Conservation (phyloP, 495 filamentous ascomycete genomes). For the Tetracladium setigerum region DNA sequence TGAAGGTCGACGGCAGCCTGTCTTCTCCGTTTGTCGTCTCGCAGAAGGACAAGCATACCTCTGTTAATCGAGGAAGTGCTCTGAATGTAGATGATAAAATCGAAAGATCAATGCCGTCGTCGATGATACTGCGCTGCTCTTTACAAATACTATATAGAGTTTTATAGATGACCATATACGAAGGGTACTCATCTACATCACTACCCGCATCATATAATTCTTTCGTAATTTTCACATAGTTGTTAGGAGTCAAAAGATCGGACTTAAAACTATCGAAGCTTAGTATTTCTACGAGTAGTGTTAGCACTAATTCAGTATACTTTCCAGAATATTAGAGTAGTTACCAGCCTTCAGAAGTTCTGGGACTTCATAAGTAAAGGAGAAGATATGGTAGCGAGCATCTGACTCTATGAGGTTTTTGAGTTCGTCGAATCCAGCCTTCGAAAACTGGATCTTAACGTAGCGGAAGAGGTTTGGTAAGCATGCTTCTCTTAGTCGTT, state of each 20-base stretch:
- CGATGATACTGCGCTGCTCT: conserved; percentile 3
- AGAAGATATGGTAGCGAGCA: conserved; percentile 1
- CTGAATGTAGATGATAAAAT: conserved; percentile 6
- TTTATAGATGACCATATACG: conserved; percentile 8
- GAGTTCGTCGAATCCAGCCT: neutral
- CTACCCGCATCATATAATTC: conserved; percentile 3
- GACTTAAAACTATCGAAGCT: conserved; percentile 8
- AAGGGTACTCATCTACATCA: conserved; percentile 1
- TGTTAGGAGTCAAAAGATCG: conserved; percentile 9
- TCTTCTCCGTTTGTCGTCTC: neutral
- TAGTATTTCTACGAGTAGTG: conserved; percentile 1
- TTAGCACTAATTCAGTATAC: neutral
- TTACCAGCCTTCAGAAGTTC: conserved; percentile 9
- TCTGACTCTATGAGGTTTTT: conserved; percentile 4
- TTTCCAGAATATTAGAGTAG: too few relatives aligned
- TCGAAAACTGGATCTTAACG: conserved; percentile 2
- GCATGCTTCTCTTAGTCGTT: conserved; percentile 5
- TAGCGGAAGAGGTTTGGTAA: conserved; percentile 4
- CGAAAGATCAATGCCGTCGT: conserved; percentile 3
- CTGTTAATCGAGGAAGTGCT: conserved; percentile 5
- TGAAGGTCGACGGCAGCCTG: neutral
- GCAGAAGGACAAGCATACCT: conserved; percentile 5
- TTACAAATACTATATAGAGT: conserved; percentile 1
- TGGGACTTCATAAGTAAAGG: conserved; percentile 8
- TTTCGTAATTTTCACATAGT: conserved; percentile 8